These are phyloP conservation scores for Candida arabinofermentans DNA, from an alignment of 805 yeast genomes.

Conservation along the genomic window DNA sequence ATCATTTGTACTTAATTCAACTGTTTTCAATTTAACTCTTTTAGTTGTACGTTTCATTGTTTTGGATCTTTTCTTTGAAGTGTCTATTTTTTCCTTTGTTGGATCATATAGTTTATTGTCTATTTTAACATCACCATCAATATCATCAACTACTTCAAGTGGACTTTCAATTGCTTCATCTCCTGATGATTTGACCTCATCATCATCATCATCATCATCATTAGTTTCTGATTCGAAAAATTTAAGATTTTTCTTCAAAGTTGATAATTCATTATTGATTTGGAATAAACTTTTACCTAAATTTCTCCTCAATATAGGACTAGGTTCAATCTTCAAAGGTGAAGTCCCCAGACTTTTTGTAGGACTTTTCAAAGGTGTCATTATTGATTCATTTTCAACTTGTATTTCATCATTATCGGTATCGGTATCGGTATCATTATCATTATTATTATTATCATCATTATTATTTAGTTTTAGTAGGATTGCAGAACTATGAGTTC, in stretches of 20 bases:
- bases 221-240: constrained; percentile 14
- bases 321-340: constrained; percentile 23
- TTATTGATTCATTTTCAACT: background rate
- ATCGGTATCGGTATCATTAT: background rate
- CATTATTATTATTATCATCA: constrained; percentile 1
- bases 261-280: constrained; percentile 43
- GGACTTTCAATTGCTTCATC: background rate
- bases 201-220: background rate
- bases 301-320: constrained; percentile 25
- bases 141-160: constrained; percentile 10
- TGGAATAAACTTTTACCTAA: constrained; percentile 37
- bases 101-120: constrained; percentile 2
- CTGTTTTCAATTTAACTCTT: constrained; percentile 45
- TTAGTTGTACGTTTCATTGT: constrained; percentile 53
- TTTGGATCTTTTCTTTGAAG: constrained; percentile 27
- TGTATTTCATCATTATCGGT: no score
- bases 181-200: background rate
- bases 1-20: constrained; percentile 18
- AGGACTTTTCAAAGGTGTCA: background rate
- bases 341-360: background rate
- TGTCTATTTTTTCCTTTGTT: constrained; percentile 5
- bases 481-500: constrained; percentile 3
- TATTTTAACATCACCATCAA: background rate
- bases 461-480: constrained; percentile 1
- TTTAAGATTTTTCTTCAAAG: constrained; percentile 26